Base-by-base conservation (phyloP, 2,329 filamentous ascomycete genomes). In the Fusarium metavorans region DNA sequence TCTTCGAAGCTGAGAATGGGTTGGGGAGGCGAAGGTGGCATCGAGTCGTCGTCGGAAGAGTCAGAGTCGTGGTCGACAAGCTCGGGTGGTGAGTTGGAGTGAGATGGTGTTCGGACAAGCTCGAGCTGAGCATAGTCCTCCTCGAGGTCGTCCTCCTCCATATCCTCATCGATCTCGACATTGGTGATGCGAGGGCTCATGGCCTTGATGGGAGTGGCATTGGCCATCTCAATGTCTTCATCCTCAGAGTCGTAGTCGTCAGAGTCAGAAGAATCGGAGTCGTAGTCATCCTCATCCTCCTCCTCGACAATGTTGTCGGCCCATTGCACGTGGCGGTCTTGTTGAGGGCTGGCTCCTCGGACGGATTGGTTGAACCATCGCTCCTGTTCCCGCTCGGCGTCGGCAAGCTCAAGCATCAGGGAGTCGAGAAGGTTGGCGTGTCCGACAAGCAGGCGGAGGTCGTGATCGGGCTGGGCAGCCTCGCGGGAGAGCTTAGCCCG, bases 351-450 rank as follows among this genome's bases (percentile, higher is more conserved):
- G 82, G 93, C 93, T 80, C 93, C 93, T 82, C 91, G 92, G 84
- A 98, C 94, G 72, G 95, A 97, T 84, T 95, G 93, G 90, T 98
- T 97, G 92, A 98, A 98, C 95, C 95, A 98, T 77, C 91, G 92
- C 86, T 98, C 96, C 86, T 98, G 97, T 84, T 98, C 95, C 79
- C 92, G 91, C 88, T 98, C 97, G 81, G 96, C 96, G 69, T 97
- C 94, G 84, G 95, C 94, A 69, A 99, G 94, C 82, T 90, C 88
- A 78, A 97, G 90, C 97, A 98, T 98, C 82, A 99, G 88, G 45
- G 92, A 93, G 87, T 99, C 97, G 83, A 99, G 94, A 57, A 98
- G 93, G 89, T 98, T 99, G 87, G 97, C 97, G 86, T 99, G 97
- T 80, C 96, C 97, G 79, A 99, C 97, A 71, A 99, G 93, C 54